phyloP scores from a whole-genome alignment of 805 yeast species.

The Isabelozyma rhagii region DNA sequence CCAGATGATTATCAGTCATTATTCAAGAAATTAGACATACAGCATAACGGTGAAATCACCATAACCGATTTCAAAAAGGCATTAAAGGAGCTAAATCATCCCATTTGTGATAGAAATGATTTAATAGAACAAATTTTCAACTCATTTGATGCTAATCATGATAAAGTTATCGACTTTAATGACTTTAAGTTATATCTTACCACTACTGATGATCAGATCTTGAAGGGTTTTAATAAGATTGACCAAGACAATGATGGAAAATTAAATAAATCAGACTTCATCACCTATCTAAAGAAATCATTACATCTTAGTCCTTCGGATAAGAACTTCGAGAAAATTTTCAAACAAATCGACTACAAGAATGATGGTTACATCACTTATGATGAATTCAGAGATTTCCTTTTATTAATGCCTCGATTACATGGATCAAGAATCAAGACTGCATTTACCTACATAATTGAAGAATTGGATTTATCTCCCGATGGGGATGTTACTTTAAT shows the following conservation, averaged over 20 bases:
- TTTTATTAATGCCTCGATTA: slow-evolving; percentile 77
- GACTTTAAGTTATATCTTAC: slow-evolving; percentile 65
- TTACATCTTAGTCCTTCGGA: slow-evolving; percentile 54
- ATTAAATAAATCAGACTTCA: slow-evolving; percentile 63
- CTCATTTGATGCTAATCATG: slow-evolving; percentile 57
- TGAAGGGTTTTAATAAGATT: slow-evolving; percentile 61
- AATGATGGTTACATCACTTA: slow-evolving; percentile 69
- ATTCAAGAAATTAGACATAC: slow-evolving; percentile 34
- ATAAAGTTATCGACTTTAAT: slow-evolving; percentile 54
- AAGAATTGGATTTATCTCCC: slow-evolving; percentile 74
- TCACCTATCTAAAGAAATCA: slow-evolving; percentile 53
- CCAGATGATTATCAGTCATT: slow-evolving; percentile 29
- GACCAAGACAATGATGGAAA: slow-evolving; percentile 75
- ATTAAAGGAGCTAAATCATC: slow-evolving; percentile 52
- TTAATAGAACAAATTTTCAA: slow-evolving; percentile 57
- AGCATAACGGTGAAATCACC: slow-evolving; percentile 47
- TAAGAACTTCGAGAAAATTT: slow-evolving; percentile 52
- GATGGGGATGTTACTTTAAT: slow-evolving; percentile 91
- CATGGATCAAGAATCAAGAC: slow-evolving; percentile 76
- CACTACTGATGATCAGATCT: slow-evolving; percentile 69
- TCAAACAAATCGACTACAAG: slow-evolving; percentile 52
- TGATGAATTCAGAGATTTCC: slow-evolving; percentile 82
- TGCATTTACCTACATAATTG: slow-evolving; percentile 77
- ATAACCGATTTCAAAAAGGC: slow-evolving; percentile 47
- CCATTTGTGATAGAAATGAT: slow-evolving; percentile 57